Percentiles rank a stretch among this genome's conserved stretches.
phyloP scores from a whole-genome alignment of 208 protist genomes.

The Angomonas deanei region DNA sequence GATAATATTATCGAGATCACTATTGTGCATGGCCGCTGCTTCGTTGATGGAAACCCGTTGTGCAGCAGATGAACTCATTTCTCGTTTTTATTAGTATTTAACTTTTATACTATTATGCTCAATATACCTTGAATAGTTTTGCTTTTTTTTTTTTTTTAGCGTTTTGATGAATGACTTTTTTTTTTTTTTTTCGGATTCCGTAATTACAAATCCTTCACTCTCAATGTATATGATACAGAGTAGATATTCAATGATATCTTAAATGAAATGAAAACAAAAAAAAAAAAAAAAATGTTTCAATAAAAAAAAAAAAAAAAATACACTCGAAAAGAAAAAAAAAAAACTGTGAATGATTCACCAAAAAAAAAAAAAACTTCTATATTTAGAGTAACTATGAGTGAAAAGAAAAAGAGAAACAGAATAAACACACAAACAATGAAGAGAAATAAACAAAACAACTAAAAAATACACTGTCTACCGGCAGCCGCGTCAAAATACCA shows the following conservation, averaged over 20 bases:
- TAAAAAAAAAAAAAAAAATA: not conserved
- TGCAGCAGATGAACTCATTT: not conserved
- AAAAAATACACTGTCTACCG: too few relatives aligned
- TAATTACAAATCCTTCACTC: not conserved
- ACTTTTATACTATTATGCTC: not conserved
- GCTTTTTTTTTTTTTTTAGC: slow-evolving; percentile 8
- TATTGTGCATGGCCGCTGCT: too few relatives aligned
- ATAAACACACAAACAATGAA: not conserved
- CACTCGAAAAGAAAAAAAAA: not conserved
- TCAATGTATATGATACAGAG: too few relatives aligned
- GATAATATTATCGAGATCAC: too few relatives aligned
- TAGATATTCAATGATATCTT: too few relatives aligned
- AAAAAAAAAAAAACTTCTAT: not conserved
- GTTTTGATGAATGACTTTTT: not conserved
- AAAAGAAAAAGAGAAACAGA: not conserved
- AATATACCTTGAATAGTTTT: not conserved
- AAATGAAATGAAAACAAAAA: not conserved
- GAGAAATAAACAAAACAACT: not conserved
- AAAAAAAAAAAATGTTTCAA: not conserved
- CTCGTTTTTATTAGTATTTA: not conserved
- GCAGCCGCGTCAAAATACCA: too few relatives aligned
- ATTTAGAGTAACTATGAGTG: not conserved
- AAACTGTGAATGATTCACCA: not conserved
- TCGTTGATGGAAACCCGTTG: too few relatives aligned
- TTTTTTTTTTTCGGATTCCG: too few relatives aligned